Conservation (phyloP, 108 stramenopile genomes). For the Pseudonitzschia delicatissima region DNA sequence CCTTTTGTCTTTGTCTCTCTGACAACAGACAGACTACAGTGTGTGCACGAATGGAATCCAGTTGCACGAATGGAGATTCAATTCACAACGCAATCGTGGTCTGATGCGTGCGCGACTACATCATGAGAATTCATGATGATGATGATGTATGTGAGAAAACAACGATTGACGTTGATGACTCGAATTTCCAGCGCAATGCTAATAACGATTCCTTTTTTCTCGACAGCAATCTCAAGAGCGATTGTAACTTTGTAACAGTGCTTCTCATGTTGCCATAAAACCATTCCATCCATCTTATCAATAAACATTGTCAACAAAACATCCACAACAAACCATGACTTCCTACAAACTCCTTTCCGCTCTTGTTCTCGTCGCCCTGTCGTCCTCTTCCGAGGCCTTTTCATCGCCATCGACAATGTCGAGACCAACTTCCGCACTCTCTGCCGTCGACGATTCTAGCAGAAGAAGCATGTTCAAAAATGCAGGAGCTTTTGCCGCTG, state of each 20-base stretch:
- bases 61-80: neutral
- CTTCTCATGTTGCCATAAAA: too few relatives aligned
- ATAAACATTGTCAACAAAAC: too few relatives aligned
- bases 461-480: neutral
- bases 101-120: neutral
- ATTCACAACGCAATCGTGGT: too few relatives aligned
- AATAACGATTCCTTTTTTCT: too few relatives aligned
- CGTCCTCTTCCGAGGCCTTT: slow-evolving; percentile 3
- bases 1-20: too few relatives aligned
- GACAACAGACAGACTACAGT: slow-evolving; percentile 1
- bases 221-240: too few relatives aligned
- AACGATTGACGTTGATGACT: neutral
- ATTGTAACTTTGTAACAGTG: too few relatives aligned
- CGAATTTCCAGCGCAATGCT: slow-evolving; percentile 3
- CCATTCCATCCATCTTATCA: too few relatives aligned
- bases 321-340: neutral
- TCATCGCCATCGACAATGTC: neutral
- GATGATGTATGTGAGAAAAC: slow-evolving; percentile 3
- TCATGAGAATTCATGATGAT: neutral
- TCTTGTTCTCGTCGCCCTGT: neutral
- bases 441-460: neutral
- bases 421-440: neutral
- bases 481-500: neutral
- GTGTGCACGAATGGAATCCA: neutral
- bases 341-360: neutral